Conservation (phyloP, 306 rosid species). For the Vicia sativa region DNA sequence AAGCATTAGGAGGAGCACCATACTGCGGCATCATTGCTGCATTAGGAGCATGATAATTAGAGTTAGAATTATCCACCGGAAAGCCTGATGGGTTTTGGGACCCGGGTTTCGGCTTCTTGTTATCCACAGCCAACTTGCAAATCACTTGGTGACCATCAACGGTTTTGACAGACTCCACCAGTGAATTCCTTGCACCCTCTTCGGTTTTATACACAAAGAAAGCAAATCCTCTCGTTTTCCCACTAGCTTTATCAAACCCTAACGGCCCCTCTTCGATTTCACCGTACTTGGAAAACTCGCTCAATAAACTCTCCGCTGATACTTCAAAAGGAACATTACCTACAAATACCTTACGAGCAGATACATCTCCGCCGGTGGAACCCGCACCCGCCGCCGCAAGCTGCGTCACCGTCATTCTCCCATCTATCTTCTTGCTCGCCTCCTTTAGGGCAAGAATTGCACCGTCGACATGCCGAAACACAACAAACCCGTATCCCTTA, state of each 20-base stretch:
- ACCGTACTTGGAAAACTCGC: slow-evolving; percentile 66
- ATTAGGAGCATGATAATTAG: slow-evolving; percentile 20
- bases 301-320: slow-evolving; percentile 64
- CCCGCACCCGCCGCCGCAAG: slow-evolving; percentile 69
- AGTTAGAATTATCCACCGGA: not conserved
- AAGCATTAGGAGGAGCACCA: slow-evolving; percentile 43
- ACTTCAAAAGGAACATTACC: slow-evolving; percentile 85
- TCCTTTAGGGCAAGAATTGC: slow-evolving; percentile 79
- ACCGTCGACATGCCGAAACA: slow-evolving; percentile 79
- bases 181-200: slow-evolving; percentile 79
- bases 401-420: slow-evolving; percentile 88
- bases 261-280: slow-evolving; percentile 92
- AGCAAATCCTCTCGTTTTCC: slow-evolving; percentile 80
- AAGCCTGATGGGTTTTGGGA: slow-evolving; percentile 15
- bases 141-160: slow-evolving; percentile 76
- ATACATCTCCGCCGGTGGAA: slow-evolving; percentile 8
- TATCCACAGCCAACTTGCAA: slow-evolving; percentile 66
- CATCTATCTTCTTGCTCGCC: slow-evolving; percentile 89
- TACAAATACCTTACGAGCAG: slow-evolving; percentile 72
- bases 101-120: slow-evolving; percentile 59
- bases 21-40: slow-evolving; percentile 21
- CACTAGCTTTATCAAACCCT: slow-evolving; percentile 88
- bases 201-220: slow-evolving; percentile 76
- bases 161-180: slow-evolving; percentile 66
- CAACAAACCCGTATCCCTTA: slow-evolving; percentile 88